Evolutionary conservation across 148 eudicot genomes (phyloP), one percentile per base, ranked within the genome.

Genomic region (Mesembryanthemum crystallinum): DNA sequence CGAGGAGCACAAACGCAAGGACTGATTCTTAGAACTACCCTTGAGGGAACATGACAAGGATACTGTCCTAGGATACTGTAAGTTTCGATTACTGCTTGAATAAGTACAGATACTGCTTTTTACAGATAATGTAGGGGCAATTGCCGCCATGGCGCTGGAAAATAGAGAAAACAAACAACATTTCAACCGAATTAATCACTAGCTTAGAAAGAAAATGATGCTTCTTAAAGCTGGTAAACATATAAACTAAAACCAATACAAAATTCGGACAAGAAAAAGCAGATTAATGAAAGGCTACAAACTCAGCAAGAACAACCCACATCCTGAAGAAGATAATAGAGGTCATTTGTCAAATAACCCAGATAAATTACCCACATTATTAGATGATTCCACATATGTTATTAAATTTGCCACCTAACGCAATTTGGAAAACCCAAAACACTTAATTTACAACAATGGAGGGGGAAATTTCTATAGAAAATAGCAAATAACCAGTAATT

Each of bases 91-190:
- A 29, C 52, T 73, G 51, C 64, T 75, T 14, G 85, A 69, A 54
- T 64, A 74, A 39, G 67, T 58, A 57, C 79, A 82, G 69, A 72
- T 80, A 71, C 83, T 78, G 27, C 78, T 52, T 72, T 75, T 85
- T n/a, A 85, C 52, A 25, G 86, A 80, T 33, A 81, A 62, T 32
- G 81, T 33, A 13, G 82, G 75, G 23, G 84, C 80, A 28, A 78
- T 78, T 68, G 83, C 59, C 11, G 88, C 86, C 88, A 85, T 85
- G 74, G 80, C 82, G 30, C 85, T 82, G 80, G 35, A 79, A 71
- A 39, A 78, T 25, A 59, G 45, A 69, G 59, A 70, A 25, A 63
- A 52, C 71, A 35, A 35, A 52, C 61, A 21, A 32, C 73, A 45
- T 3, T 27, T 57, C 3, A 62, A 64, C 64, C 45, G 33, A 59